Evolutionary conservation across 1,139 yeast genomes (phyloP).

Genomic region (Diutina mesorugosa): DNA sequence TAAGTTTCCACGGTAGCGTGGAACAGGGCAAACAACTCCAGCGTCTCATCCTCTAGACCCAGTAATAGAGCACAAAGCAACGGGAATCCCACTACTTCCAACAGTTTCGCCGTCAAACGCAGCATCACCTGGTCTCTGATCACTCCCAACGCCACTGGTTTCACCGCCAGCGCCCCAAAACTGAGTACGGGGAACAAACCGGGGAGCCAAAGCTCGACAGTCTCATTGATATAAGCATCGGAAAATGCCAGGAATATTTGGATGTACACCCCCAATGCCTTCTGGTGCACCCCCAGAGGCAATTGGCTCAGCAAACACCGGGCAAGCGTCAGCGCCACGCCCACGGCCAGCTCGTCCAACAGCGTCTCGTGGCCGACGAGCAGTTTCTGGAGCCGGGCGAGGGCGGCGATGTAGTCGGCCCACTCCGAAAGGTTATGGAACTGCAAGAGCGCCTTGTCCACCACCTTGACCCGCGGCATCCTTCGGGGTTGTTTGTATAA

Average conservation of each 20-base stretch:
- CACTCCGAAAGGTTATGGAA: constrained; percentile 88
- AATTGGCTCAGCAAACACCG: constrained; percentile 65
- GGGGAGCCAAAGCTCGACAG: constrained; percentile 68
- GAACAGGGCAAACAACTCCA: constrained; percentile 62
- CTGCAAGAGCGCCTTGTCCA: constrained; percentile 63
- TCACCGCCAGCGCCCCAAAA: constrained; percentile 79
- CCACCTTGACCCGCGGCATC: constrained; percentile 7
- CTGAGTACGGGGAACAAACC: constrained; percentile 79
- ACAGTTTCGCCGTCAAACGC: constrained; percentile 31
- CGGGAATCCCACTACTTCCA: constrained; percentile 52
- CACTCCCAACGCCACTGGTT: constrained; percentile 26
- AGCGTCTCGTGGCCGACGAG: constrained; percentile 19
- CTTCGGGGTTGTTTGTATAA: no score
- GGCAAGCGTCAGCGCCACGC: constrained; percentile 37
- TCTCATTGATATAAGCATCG: constrained; percentile 32
- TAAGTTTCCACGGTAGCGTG: constrained; percentile 48
- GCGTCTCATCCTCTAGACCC: constrained; percentile 84
- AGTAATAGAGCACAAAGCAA: constrained; percentile 65
- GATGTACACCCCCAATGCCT: constrained; percentile 67
- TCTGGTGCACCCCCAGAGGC: constrained; percentile 94
- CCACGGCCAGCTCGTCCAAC: constrained; percentile 23
- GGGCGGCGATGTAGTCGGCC: constrained; percentile 96
- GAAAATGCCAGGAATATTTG: constrained; percentile 54
- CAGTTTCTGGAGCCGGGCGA: constrained; percentile 66
- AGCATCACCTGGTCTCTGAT: constrained; percentile 27